Conservation (phyloP, 176 grass and related monocot genomes). For the Typha latifolia region DNA sequence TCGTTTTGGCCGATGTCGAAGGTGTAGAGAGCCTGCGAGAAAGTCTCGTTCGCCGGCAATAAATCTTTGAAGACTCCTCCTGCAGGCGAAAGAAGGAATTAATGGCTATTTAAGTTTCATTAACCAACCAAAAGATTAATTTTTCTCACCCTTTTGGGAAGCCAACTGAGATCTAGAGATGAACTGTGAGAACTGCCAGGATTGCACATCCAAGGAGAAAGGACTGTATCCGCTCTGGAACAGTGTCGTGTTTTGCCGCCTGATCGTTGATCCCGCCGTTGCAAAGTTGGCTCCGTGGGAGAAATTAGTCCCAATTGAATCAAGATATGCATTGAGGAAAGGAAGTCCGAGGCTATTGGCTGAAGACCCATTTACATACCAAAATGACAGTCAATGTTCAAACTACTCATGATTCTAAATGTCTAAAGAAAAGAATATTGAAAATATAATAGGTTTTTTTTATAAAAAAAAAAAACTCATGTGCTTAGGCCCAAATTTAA, state of each 20-base stretch:
- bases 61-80: constrained; percentile 58
- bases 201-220: constrained; percentile 80
- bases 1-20: constrained; percentile 98
- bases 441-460: too few relatives aligned
- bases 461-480: too few relatives aligned
- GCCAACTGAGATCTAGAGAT: constrained; percentile 53
- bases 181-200: constrained; percentile 83
- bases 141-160: constrained; percentile 35
- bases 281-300: constrained; percentile 87
- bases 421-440: neutral
- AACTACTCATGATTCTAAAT: neutral
- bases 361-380: constrained; percentile 12
- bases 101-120: too few relatives aligned
- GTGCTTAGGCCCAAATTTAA: too few relatives aligned
- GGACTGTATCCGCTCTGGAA: constrained; percentile 77
- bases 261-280: constrained; percentile 75
- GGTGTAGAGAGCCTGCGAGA: constrained; percentile 85
- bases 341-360: constrained; percentile 65
- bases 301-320: constrained; percentile 82
- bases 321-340: constrained; percentile 69
- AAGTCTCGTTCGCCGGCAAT: constrained; percentile 60
- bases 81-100: constrained; percentile 6
- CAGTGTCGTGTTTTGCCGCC: constrained; percentile 57
- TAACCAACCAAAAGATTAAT: neutral
- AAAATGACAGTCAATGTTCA: neutral